Base-by-base conservation (phyloP, 345 rosid species). In the Linum usitatissimum region DNA sequence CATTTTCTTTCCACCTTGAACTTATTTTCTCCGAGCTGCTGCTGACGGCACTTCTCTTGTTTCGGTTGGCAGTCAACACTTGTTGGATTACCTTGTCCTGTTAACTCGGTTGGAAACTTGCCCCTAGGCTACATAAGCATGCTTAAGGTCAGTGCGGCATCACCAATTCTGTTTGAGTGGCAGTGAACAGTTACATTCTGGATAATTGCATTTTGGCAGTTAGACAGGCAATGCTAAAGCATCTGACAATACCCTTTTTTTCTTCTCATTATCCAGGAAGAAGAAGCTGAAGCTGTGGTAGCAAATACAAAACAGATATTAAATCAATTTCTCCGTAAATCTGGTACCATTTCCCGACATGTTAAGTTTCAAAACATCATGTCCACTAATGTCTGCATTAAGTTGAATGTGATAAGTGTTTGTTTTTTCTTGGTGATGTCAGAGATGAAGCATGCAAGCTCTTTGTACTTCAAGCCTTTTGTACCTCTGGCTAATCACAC, bases 261-360 rank as follows among this genome's bases (percentile, higher is more conserved):
- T 63, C 64, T 67, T 63, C 64, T 67, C 48, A 30, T 64, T 58
- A 57, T 56, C 19, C 83, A 92, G 96, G 93, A 80, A 60, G 95
- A 92, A 64, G 90, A 87, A 79, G 89, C 85, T 53, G 95, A 91
- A 81, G 98, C 96, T 74, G 87, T 86, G 60, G 66, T 88, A 55
- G 90, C 98, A 69, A 91, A 91, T 79, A 81, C 96, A 64, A 91
- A 91, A 76, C 96, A 91, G 83, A 85, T 91, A 70, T 90, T 91
- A 42, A 85, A 80, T 69, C 98, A 88, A 75, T 86, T 88, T 79
- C 84, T 91, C 62, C 84, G 72, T 49, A 91, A 88, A 77, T 88
- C 98, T 77, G 38, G 96, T 91, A 91, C 85, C 92, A 86, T 82
- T 57, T 63, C 58, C 30, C 34, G 60, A 59, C 30, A 1, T 7